These are phyloP conservation scores for Diplosphaera chodatii DNA, from an alignment of 139 green algal species.

Conservation along the genomic window DNA sequence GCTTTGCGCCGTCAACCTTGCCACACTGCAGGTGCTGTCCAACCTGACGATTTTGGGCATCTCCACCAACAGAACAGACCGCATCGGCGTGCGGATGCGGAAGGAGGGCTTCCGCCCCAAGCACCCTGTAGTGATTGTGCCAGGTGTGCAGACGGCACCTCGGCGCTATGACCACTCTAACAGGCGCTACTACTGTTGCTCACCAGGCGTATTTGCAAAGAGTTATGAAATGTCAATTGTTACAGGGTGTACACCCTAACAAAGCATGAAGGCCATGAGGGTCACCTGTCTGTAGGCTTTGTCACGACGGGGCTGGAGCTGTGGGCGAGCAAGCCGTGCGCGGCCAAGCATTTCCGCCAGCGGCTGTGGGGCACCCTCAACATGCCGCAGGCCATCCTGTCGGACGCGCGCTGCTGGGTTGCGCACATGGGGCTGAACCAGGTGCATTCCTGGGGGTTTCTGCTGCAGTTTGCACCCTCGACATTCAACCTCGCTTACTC, in stretches of 20 bases:
- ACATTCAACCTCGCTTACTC: too few relatives aligned
- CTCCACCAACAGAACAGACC: not conserved
- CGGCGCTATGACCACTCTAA: too few relatives aligned
- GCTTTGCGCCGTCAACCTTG: too few relatives aligned
- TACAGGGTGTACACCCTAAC: too few relatives aligned
- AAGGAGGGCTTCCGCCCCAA: constrained; percentile 24
- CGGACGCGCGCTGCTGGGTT: constrained; percentile 36
- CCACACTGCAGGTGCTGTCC: not conserved
- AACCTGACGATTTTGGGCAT: not conserved
- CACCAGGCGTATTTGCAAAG: too few relatives aligned
- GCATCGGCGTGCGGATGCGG: constrained; percentile 2
- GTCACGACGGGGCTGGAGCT: constrained; percentile 67
- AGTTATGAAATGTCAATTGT: too few relatives aligned
- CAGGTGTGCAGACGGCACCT: constrained; percentile 7
- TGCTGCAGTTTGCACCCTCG: too few relatives aligned
- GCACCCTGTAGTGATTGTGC: constrained; percentile 52
- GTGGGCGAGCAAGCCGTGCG: constrained; percentile 58
- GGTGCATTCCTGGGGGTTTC: too few relatives aligned
- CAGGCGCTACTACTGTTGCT: too few relatives aligned
- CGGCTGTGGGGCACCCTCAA: constrained; percentile 60
- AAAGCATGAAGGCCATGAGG: too few relatives aligned
- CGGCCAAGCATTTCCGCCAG: constrained; percentile 40
- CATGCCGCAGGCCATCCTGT: constrained; percentile 49
- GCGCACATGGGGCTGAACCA: constrained; percentile 38
- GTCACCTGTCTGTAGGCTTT: constrained; percentile 66